phyloP scores from a whole-genome alignment of 140 eudicot genomes.

The Flaveria floridana region DNA sequence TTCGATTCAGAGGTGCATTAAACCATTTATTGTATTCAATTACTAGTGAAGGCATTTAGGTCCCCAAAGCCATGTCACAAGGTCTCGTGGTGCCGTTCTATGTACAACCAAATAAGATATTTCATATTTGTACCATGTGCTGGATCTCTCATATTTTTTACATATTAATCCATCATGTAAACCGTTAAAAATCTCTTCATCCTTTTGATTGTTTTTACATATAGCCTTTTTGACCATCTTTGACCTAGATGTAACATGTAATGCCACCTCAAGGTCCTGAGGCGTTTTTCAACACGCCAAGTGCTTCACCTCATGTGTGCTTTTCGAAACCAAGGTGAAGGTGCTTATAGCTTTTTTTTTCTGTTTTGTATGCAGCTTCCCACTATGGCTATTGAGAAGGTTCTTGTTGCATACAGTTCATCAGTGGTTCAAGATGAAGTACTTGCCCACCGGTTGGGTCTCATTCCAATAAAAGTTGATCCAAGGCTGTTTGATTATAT shows the following conservation, averaged over 20 bases:
- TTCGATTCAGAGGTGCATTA: background rate
- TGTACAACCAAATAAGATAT: too few species aligned
- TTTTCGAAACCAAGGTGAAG: background rate
- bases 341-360: background rate
- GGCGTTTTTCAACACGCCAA: background rate
- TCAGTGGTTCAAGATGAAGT: constrained; percentile 93
- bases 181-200: background rate
- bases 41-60: background rate
- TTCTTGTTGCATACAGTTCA: constrained; percentile 79
- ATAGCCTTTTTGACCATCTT: background rate
- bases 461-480: constrained; percentile 76
- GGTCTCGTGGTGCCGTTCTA: too few species aligned
- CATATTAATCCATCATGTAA: background rate
- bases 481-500: constrained; percentile 83
- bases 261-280: background rate
- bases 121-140: too few species aligned
- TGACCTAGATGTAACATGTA: background rate
- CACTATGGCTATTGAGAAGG: constrained; percentile 97
- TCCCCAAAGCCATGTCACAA: too few species aligned
- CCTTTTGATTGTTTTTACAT: background rate
- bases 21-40: background rate
- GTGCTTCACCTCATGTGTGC: background rate
- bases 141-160: too few species aligned
- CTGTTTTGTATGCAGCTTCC: constrained; percentile 50
- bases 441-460: constrained; percentile 89